Base-by-base conservation (phyloP, 495 filamentous ascomycete genomes). In the Thermochaetoides thermophila region DNA sequence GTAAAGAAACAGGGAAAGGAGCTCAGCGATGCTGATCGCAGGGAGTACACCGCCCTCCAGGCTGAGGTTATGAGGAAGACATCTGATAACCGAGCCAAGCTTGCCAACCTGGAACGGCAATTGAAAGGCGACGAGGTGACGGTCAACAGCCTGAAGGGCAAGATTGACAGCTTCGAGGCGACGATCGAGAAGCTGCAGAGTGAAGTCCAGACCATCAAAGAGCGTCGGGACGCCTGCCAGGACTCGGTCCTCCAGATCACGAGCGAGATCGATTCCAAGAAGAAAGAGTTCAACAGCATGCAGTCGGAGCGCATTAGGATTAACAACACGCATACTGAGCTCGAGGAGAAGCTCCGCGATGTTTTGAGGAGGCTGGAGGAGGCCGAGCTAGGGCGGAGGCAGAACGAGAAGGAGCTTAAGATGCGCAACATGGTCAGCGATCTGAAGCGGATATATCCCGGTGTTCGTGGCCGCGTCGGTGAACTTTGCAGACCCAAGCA, bases 401-500 rank as follows among this genome's bases (percentile, higher is more conserved):
- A 92, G 55, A 84, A 68, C 37, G 80, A 86, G 41, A 81, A 72
- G 50, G 87, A 96, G 38, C 56, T 70, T 10, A 61, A 74, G 27
- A 73, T 74, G 40, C 78, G 77, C 40, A 84, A 91, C 49, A 75
- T 78, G 40, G 76, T 94, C 31, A 72, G 73, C 3, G 75, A 83
- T 15, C 64, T 99, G 37, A 95, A 86, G 56, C 79, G 85, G 14
- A 78, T 92, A 39, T 96, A 84, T 44, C 82, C 83, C 1, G 87
- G 85, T 31, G 89, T 96, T 20, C 82, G 78, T 31, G 89, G 89
- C 5, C 76, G 85, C 25, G 71, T 95, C 32, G 81, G 83, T 39
- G 84, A 95, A 47, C 72, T 96, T 12, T 95, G 89, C 65, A 84
- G 83, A 43, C 86, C 89, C 3, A 92, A 89, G 56, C 82, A 93